Conservation (phyloP, 1,284 basidiomycete genomes). For the Rhodotorula glutinis region DNA sequence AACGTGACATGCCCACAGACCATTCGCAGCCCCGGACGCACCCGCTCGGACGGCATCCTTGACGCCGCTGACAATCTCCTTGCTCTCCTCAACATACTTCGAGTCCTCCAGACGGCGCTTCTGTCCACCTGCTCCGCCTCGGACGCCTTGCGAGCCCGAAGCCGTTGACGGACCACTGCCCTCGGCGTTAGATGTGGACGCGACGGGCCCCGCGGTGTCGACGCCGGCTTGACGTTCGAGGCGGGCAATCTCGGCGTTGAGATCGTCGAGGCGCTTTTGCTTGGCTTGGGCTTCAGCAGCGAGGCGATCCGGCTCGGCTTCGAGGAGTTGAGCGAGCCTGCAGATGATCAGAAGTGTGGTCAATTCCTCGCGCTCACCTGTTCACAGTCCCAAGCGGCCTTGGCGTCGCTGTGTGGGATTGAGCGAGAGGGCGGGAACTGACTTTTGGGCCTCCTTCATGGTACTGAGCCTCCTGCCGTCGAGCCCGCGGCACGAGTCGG, state of each 20-base stretch:
- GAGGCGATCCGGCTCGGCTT: conserved; percentile 75
- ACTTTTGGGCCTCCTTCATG: conserved; percentile 94
- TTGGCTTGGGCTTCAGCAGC: conserved; percentile 75
- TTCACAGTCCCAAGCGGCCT: no score
- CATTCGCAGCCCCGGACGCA: conserved; percentile 49
- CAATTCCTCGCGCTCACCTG: not conserved
- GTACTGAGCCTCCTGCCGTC: conserved; percentile 86
- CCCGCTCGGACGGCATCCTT: conserved; percentile 83
- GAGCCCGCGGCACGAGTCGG: conserved; percentile 90
- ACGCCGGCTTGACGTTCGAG: conserved; percentile 42
- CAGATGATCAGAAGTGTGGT: not conserved
- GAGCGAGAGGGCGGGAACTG: conserved; percentile 42
- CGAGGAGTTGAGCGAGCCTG: conserved; percentile 85
- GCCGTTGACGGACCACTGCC: not conserved
- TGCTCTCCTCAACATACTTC: conserved; percentile 85
- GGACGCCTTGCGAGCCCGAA: not conserved
- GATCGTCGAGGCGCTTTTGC: conserved; percentile 76
- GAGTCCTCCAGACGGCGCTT: conserved; percentile 90
- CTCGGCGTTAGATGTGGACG: conserved; percentile 46
- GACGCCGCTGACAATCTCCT: conserved; percentile 87
- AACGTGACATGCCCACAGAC: not conserved
- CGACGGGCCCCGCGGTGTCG: conserved; percentile 44
- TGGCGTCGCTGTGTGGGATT: no score
- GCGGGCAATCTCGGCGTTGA: conserved; percentile 56
- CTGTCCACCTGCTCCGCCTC: not conserved